Evolutionary conservation across 2,329 filamentous ascomycete genomes (phyloP).

Genomic region (Cladosporium sp.): DNA sequence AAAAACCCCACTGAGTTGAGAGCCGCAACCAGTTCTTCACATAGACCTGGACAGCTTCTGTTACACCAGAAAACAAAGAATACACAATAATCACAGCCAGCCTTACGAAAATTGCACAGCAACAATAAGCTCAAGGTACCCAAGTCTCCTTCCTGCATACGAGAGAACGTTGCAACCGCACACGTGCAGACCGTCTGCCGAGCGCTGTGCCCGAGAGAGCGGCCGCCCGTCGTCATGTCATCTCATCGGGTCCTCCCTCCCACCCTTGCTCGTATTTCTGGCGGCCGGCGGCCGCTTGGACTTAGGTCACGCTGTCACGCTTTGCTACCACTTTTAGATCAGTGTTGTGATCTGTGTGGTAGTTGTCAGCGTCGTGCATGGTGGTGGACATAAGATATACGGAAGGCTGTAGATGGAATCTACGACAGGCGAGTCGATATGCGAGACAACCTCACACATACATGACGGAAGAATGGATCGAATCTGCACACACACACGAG

Average conservation of each 20-base stretch:
- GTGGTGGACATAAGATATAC: neutral
- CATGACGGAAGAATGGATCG: neutral
- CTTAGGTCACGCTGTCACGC: constrained; percentile 2
- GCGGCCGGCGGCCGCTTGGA: neutral
- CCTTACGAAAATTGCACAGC: neutral
- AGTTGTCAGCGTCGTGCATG: neutral
- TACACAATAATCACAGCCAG: neutral
- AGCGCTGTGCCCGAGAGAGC: neutral
- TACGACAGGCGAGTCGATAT: no score
- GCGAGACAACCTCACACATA: neutral
- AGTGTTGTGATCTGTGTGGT: neutral
- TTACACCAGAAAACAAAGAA: no score
- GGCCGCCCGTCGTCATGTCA: neutral
- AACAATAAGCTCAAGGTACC: neutral
- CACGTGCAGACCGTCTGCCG: neutral
- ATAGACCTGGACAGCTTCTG: no score
- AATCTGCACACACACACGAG: neutral
- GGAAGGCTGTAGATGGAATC: no score
- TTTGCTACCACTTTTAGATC: neutral
- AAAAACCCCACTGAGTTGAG: no score
- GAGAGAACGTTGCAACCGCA: neutral
- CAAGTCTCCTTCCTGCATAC: neutral
- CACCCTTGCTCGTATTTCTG: neutral
- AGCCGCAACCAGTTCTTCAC: no score
- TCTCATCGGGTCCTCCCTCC: constrained; percentile 5